These are phyloP conservation scores for Saraca asoca DNA, from an alignment of 331 rosid genomes.

Conservation along the genomic window DNA sequence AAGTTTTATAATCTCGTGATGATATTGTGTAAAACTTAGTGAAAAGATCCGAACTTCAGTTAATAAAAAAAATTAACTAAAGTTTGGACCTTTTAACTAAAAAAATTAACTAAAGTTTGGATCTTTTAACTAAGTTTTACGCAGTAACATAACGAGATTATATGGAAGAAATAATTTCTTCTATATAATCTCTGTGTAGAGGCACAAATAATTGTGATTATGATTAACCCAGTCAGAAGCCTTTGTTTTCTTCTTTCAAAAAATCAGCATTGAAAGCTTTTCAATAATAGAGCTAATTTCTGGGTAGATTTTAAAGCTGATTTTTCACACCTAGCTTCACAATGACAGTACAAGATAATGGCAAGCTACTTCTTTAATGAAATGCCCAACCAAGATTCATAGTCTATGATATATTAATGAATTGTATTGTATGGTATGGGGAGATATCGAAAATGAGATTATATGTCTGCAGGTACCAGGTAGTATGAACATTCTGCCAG, in stretches of 20 bases:
- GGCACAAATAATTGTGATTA: not conserved
- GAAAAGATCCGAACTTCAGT: not conserved
- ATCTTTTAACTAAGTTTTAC: no score
- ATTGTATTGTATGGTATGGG: not conserved
- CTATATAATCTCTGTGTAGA: not conserved
- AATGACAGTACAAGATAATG: constrained; percentile 4
- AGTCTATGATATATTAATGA: constrained; percentile 4
- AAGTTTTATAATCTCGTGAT: constrained; percentile 34
- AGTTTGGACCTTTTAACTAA: no score
- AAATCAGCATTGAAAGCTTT: constrained; percentile 15
- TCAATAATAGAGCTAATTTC: not conserved
- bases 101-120: no score
- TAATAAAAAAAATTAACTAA: no score
- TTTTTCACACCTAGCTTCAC: constrained; percentile 2
- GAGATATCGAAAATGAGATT: not conserved
- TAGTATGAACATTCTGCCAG: not conserved
- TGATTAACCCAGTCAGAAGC: not conserved
- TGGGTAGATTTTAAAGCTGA: constrained; percentile 11
- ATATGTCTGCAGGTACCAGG: constrained; percentile 25
- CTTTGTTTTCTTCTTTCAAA: constrained; percentile 1
- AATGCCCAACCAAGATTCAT: constrained; percentile 2
- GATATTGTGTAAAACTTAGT: not conserved
- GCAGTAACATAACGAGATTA: no score
- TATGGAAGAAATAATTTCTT: no score
- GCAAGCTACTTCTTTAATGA: constrained; percentile 19